Evolutionary conservation across 148 eudicot species (phyloP).

Genomic region (Hydrangea macrophylla): DNA sequence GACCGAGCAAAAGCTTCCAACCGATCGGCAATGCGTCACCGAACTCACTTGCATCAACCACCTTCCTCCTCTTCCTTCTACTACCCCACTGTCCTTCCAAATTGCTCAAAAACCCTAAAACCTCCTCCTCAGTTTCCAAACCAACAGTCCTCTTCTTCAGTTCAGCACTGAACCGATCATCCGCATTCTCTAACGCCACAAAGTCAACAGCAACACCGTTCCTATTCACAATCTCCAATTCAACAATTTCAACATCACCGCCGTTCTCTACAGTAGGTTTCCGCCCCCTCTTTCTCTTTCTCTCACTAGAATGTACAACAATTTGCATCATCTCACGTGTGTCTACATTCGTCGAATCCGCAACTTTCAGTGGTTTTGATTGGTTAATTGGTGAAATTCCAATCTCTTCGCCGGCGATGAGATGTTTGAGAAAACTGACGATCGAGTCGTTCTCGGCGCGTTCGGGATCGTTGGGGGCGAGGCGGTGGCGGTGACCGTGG

Average conservation of each 20-base stretch:
- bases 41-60: constrained; percentile 38
- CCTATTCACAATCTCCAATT: constrained; percentile 37
- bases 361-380: constrained; percentile 3
- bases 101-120: constrained; percentile 33
- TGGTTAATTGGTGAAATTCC: neutral
- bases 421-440: constrained; percentile 35
- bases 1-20: constrained; percentile 57
- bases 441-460: constrained; percentile 33
- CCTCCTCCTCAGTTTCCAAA: constrained; percentile 35
- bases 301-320: neutral
- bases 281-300: constrained; percentile 24
- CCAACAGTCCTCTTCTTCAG: constrained; percentile 39
- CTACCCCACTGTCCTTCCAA: constrained; percentile 55
- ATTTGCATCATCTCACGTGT: neutral
- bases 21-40: constrained; percentile 54
- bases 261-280: constrained; percentile 12
- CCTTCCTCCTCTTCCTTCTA: constrained; percentile 45
- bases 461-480: constrained; percentile 16
- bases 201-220: constrained; percentile 53
- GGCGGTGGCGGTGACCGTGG: constrained; percentile 18
- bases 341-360: too few relatives aligned
- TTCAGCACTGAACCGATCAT: constrained; percentile 29
- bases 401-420: neutral
- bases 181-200: constrained; percentile 34
- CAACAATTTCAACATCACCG: constrained; percentile 11